Conservation (phyloP, 2,329 filamentous ascomycete genomes). For the Colletotrichum sp. region DNA sequence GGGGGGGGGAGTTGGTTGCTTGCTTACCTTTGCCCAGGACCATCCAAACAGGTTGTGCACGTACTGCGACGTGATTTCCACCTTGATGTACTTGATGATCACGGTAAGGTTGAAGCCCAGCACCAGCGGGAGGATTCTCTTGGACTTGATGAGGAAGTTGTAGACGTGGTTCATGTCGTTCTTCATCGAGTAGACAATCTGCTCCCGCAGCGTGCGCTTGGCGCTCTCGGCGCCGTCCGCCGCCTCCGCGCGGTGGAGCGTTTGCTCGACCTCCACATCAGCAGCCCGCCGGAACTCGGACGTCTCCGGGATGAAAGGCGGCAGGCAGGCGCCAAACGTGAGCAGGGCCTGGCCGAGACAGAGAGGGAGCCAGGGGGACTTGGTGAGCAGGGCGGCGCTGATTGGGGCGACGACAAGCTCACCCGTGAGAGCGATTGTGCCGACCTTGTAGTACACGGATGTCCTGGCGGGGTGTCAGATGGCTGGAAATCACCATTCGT, state of each 20-base stretch:
- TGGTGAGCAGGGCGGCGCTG: conserved; percentile 41
- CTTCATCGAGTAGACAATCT: conserved; percentile 27
- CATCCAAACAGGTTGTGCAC: conserved; percentile 54
- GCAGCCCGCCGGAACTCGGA: conserved; percentile 35
- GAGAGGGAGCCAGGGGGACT: conserved; percentile 44
- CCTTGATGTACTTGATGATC: conserved; percentile 33
- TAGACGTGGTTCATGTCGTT: conserved; percentile 37
- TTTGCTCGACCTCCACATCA: conserved; percentile 24
- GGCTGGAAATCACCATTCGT: background rate
- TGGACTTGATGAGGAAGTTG: conserved; percentile 43
- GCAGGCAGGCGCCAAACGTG: conserved; percentile 28
- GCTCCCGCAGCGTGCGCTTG: background rate
- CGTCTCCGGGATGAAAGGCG: conserved; percentile 47
- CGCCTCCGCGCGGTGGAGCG: background rate
- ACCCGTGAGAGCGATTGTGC: conserved; percentile 39
- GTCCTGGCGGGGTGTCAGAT: conserved; percentile 27
- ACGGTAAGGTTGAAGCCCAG: conserved; percentile 36
- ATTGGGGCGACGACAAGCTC: conserved; percentile 43
- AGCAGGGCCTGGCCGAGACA: conserved; percentile 35
- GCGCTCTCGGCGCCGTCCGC: background rate
- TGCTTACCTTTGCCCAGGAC: conserved; percentile 46
- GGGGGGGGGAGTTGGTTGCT: no score
- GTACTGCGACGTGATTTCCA: conserved; percentile 52
- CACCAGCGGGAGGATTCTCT: conserved; percentile 40
- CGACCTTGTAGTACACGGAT: conserved; percentile 43